Evolutionary conservation across 208 protist species (phyloP).

Genomic region (Crithidia expoeki): DNA sequence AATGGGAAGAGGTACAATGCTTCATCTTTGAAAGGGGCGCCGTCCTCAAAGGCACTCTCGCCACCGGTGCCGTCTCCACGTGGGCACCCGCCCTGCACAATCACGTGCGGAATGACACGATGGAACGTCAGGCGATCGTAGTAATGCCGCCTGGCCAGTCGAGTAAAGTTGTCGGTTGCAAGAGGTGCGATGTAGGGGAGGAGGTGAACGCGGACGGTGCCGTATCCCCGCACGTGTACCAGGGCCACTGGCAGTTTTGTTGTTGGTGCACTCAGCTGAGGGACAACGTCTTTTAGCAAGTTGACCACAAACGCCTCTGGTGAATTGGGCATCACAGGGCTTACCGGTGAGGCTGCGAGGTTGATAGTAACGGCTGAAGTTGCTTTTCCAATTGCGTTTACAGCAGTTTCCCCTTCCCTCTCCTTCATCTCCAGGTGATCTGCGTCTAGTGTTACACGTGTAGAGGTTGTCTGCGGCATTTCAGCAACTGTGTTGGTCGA

Average conservation of each 20-base stretch:
- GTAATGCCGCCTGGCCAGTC: conserved; percentile 84
- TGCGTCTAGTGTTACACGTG: background rate
- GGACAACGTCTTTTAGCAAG: conserved; percentile 34
- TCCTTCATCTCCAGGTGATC: background rate
- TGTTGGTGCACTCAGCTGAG: conserved; percentile 1
- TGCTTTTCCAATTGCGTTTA: background rate
- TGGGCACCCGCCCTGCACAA: conserved; percentile 95
- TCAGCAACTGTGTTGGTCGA: background rate
- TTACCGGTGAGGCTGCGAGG: background rate
- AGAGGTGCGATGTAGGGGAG: conserved; percentile 92
- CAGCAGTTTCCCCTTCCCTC: no score
- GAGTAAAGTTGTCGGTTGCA: conserved; percentile 96
- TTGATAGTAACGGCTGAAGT: background rate
- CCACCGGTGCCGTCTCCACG: conserved; percentile 94
- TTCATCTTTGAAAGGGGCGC: conserved; percentile 94
- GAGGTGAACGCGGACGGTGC: conserved; percentile 81
- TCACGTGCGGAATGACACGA: conserved; percentile 93
- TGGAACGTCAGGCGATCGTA: conserved; percentile 96
- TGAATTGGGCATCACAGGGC: background rate
- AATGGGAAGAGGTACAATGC: conserved; percentile 60
- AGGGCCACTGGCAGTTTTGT: conserved; percentile 20
- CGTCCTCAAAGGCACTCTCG: conserved; percentile 78
- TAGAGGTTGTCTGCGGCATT: background rate
- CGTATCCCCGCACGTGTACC: conserved; percentile 57
- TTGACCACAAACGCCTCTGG: conserved; percentile 40